Evolutionary conservation across 1,284 basidiomycete genomes (phyloP).

Genomic region (Malassezia sympodialis): DNA sequence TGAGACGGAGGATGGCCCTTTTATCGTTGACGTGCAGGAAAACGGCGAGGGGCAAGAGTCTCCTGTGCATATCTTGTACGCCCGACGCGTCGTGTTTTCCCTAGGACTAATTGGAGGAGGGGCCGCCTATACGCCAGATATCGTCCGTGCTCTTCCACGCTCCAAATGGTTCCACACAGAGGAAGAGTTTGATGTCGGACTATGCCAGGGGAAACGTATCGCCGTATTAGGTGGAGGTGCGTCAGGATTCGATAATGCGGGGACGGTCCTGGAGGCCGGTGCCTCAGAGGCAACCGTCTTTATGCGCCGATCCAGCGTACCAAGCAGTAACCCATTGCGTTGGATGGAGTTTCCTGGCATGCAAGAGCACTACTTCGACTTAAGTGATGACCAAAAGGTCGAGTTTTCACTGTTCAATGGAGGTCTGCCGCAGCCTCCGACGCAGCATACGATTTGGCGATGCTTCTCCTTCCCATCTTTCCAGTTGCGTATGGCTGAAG

Average conservation of each 20-base stretch:
- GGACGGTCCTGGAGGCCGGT: slow-evolving; percentile 3
- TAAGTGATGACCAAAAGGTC: slow-evolving; percentile 8
- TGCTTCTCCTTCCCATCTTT: slow-evolving; percentile 4
- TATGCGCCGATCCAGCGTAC: slow-evolving; percentile 5
- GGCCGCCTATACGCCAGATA: background rate
- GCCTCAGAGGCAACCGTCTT: slow-evolving; percentile 2
- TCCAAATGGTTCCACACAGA: slow-evolving; percentile 7
- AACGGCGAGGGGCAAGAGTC: background rate
- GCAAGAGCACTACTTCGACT: slow-evolving; percentile 12
- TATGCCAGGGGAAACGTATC: background rate
- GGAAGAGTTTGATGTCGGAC: slow-evolving; percentile 6
- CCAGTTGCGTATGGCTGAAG: slow-evolving; percentile 6
- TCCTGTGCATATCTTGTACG: background rate
- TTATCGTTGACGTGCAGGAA: background rate
- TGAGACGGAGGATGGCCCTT: background rate
- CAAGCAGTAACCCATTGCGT: slow-evolving; percentile 5
- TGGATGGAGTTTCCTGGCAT: slow-evolving; percentile 15
- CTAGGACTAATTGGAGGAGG: slow-evolving; percentile 9
- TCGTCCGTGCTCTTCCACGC: background rate
- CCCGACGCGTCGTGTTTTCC: slow-evolving; percentile 6
- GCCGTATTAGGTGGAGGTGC: slow-evolving; percentile 11
- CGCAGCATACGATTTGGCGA: slow-evolving; percentile 13
- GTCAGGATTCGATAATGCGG: slow-evolving; percentile 14
- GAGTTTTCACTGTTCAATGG: slow-evolving; percentile 11
- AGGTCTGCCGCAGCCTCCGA: slow-evolving; percentile 8